Evolutionary conservation across 225 moss, liverwort and hornwort genomes (phyloP), one percentile per base, ranked within the genome.

Genomic region (Physcomitrium patens): DNA sequence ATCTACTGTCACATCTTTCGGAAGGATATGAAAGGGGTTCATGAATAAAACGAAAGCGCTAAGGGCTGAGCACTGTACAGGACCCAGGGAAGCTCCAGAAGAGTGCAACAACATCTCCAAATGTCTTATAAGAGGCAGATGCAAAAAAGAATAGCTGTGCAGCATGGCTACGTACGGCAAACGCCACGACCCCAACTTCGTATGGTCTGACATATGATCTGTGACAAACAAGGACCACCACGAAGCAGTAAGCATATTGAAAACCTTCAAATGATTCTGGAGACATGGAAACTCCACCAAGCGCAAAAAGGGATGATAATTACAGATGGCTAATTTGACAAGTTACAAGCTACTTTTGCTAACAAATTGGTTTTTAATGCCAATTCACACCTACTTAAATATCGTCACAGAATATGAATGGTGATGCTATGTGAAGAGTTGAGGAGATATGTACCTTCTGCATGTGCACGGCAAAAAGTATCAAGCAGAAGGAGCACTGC

Each of bases 171-270:
- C 83, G 26, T 63, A 86, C 10, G 86, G 86, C 74, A 83, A 74
- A 68, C 86, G 83, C 86, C 86, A 86, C 9, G 83, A 86, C 15
- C 86, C 86, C 55, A 86, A 72, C 59, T 72, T 86, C 60, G n/a
- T 60, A 45, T 68, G 72, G 50, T 83, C 78, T 12, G 86, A 83
- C 75, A 83, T 83, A 59, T 86, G 80, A 65, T 86, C 86, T 86
- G 83, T 68, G 70, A 53, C 10, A 42, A 12, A 22, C 46, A 70
- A 52, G 10, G 1, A 58, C 69, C 65, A 17, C 26, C 63, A 31
- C 44, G 42, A 15, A 16, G 47, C 20, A 26, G 17, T 56, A 65
- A 63, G n/a, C 41, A 46, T 12, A 2, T 57, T 11, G 18, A 27
- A 54, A 65, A 63, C 50, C 16, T 15, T 63, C 19, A 50, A 23